Conservation (phyloP, 805 yeast species). For the Yarrowia hollandica region DNA sequence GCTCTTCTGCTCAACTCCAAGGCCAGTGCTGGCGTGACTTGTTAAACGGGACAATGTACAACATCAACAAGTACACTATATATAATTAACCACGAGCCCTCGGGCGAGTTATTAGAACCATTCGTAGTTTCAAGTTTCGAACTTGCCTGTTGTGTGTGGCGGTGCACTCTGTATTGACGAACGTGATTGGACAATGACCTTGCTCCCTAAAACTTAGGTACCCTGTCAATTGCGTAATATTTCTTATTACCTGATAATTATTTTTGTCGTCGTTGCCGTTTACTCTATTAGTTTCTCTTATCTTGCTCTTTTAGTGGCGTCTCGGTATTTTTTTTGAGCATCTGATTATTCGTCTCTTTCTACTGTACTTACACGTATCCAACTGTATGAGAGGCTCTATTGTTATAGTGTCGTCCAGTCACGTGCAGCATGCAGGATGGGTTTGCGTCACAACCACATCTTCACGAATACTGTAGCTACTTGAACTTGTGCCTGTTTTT, state of each 20-base stretch:
- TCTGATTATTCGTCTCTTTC: not conserved
- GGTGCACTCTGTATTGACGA: not conserved
- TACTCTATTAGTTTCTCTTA: no score
- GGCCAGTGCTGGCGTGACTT: slow-evolving; percentile 87
- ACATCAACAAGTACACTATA: slow-evolving; percentile 23
- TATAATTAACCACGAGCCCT: slow-evolving; percentile 17
- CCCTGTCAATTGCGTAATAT: no score
- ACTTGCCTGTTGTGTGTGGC: not conserved
- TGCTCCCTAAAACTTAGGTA: no score
- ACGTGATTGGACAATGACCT: not conserved
- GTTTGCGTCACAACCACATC: slow-evolving; percentile 1
- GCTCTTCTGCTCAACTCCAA: slow-evolving; percentile 96
- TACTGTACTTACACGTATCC: slow-evolving; percentile 2
- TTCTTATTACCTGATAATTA: no score
- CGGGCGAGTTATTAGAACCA: slow-evolving; percentile 11
- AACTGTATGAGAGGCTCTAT: no score
- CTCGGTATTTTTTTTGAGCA: not conserved
- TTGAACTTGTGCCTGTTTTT: no score
- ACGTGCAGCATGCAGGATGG: slow-evolving; percentile 7
- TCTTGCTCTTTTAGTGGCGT: no score
- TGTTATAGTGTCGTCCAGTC: not conserved
- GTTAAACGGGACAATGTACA: slow-evolving; percentile 48
- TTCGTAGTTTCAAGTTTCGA: not conserved
- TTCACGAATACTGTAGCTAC: not conserved
- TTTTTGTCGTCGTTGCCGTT: no score